Percentiles rank a stretch among this genome's conserved stretches.
Evolutionary conservation across 169 alveolate genomes (phyloP).

Genomic region (Perkinsus olseni): DNA sequence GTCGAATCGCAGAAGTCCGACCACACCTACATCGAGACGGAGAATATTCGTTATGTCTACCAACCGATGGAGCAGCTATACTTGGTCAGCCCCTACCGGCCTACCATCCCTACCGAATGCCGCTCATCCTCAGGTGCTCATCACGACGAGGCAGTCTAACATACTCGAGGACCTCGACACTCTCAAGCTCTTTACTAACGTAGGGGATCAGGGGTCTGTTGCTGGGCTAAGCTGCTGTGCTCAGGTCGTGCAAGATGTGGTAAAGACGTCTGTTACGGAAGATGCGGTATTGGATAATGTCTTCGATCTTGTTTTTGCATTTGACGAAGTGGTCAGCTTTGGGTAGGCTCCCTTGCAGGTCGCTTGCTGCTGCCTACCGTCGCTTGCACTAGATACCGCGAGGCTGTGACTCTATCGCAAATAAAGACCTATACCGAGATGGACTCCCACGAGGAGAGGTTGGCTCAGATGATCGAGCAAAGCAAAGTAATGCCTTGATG

Average conservation of each 20-base stretch:
- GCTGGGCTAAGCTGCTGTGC: constrained; percentile 5
- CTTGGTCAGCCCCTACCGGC: constrained; percentile 19
- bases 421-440: constrained; percentile 71
- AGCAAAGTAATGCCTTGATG: constrained; percentile 28
- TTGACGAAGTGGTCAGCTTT: constrained; percentile 69
- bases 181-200: constrained; percentile 61
- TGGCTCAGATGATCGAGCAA: constrained; percentile 42
- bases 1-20: constrained; percentile 27
- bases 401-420: constrained; percentile 69
- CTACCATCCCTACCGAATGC: not conserved
- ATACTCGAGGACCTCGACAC: constrained; percentile 79
- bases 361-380: not conserved
- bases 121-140: constrained; percentile 25
- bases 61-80: constrained; percentile 70
- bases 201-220: constrained; percentile 37
- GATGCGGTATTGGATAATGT: constrained; percentile 60
- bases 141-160: constrained; percentile 69
- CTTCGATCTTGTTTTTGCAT: constrained; percentile 67
- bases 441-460: constrained; percentile 81
- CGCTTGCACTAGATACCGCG: constrained; percentile 22
- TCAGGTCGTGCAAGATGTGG: constrained; percentile 28
- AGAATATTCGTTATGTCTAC: constrained; percentile 69
- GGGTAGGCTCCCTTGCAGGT: constrained; percentile 37
- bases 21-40: constrained; percentile 74
- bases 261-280: constrained; percentile 54